Base-by-base conservation (phyloP, 2,329 filamentous ascomycete species). In the Fusarium stilboides region DNA sequence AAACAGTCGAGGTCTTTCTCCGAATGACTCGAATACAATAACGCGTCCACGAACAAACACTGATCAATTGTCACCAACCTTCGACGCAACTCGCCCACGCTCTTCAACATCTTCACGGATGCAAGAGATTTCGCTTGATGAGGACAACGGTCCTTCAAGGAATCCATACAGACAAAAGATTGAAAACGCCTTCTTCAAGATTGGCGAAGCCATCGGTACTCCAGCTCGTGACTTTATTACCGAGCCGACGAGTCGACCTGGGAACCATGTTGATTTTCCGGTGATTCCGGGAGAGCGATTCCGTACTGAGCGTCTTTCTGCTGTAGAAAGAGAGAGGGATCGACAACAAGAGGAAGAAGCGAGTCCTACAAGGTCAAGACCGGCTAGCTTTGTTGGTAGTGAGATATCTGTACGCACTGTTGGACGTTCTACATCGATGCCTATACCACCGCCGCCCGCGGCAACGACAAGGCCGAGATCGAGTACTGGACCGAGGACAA, bases 181-280 rank as follows among this genome's bases (percentile, higher is more conserved):
- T 4, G 83, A 85, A 5, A 78, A 75, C 10, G 69, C 75, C 10
- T 70, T 89, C 8, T 82, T 78, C 6, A 76, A 69, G 7, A 64
- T 86, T 6, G 82, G 81, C 9, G 78, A 83, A 13, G 80, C 82
- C 15, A 68, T 89, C 1, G 83, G 84, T 5, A 83, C 82, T 1
- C 82, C 85, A 31, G 80, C 82, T 1, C 78, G 81, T 3, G 79
- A 84, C n/a, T 80, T 79, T 2, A 68, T 68, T 2, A 68, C 57
- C 1, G 51, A 68, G 17, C 58, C 49, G 4, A 50, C 31, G 5
- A 19, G 12, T 6, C 49, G 51, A 4, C 43, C 43, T 2, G 15
- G 33, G 8, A 36, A 43, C 6, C 52, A 15, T 4, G 52, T 68
- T 37, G 65, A 68, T 15, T 7, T 68, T 0, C 65, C 65, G 1